phyloP scores from a whole-genome alignment of 805 yeast genomes.

The Lachancea sp. region DNA sequence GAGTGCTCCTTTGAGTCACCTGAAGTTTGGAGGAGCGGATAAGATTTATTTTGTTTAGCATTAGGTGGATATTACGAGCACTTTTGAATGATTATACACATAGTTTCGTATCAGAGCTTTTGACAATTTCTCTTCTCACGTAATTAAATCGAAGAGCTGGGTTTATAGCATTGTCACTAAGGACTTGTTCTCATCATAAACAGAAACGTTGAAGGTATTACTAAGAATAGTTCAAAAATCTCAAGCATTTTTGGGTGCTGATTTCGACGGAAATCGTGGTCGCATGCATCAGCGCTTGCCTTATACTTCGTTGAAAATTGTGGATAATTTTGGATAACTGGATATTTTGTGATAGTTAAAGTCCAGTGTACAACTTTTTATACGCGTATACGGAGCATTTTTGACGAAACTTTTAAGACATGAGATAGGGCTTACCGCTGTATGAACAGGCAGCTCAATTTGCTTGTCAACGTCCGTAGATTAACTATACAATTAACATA shows the following conservation, averaged over 20 bases:
- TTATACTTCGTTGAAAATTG: neutral
- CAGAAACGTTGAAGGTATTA: slow-evolving; percentile 8
- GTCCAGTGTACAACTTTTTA: too few species aligned
- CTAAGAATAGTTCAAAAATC: neutral
- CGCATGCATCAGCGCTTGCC: neutral
- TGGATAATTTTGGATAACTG: too few species aligned
- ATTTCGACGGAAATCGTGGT: slow-evolving; percentile 1
- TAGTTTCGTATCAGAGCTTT: slow-evolving; percentile 31
- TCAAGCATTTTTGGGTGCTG: neutral
- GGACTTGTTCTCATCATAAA: slow-evolving; percentile 37
- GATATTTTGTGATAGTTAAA: too few species aligned
- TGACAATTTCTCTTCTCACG: slow-evolving; percentile 33
- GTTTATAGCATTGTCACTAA: slow-evolving; percentile 36
- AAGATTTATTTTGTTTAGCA: too few species aligned
- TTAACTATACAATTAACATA: neutral
- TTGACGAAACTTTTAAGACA: neutral
- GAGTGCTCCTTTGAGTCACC: too few species aligned
- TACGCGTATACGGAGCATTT: neutral
- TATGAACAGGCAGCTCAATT: neutral
- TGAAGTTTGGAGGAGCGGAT: too few species aligned
- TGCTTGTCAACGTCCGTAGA: neutral
- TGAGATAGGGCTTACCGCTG: neutral
- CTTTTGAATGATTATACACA: neutral
- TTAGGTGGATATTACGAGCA: too few species aligned
- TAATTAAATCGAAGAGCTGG: slow-evolving; percentile 37